A percentile compares a stretch with the other conserved stretches of the same genome.
Evolutionary conservation across 2,329 filamentous ascomycete species (phyloP).

Genomic region (Sporothrix euskadiensis): DNA sequence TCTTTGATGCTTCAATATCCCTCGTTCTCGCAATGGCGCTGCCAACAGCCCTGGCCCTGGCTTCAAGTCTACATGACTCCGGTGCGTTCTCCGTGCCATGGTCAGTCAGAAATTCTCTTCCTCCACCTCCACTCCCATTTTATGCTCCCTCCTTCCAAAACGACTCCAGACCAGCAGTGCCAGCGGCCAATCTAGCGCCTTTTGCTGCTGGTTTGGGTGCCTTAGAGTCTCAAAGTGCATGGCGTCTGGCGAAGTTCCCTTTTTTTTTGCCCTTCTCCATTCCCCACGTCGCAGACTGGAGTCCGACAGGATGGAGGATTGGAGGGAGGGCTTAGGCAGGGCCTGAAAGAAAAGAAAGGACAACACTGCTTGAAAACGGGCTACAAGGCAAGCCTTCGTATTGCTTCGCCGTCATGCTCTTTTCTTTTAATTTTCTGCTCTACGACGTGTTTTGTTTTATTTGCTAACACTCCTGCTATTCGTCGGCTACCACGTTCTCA

Average conservation of each 20-base stretch:
- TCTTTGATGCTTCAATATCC: background rate
- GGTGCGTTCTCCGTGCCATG: background rate
- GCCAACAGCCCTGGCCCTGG: background rate
- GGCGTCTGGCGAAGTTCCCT: background rate
- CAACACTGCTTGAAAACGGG: background rate
- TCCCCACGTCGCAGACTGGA: constrained; percentile 12
- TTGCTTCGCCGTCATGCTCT: background rate
- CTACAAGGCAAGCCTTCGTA: background rate
- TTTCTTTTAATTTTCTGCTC: background rate
- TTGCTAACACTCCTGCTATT: background rate
- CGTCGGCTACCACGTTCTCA: background rate
- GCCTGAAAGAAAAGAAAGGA: background rate
- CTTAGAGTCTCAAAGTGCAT: background rate
- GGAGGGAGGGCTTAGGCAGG: background rate
- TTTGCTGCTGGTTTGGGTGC: background rate
- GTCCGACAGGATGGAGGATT: constrained; percentile 6
- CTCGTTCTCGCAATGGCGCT: background rate
- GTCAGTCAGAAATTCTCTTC: background rate
- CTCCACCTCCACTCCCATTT: background rate
- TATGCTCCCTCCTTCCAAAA: background rate
- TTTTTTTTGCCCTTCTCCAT: background rate
- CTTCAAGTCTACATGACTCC: background rate
- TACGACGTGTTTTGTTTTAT: background rate
- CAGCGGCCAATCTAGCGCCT: background rate
- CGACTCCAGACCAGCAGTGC: background rate